phyloP scores from a whole-genome alignment of 2,329 filamentous ascomycete genomes.

The Cladophialophora bantiana region DNA sequence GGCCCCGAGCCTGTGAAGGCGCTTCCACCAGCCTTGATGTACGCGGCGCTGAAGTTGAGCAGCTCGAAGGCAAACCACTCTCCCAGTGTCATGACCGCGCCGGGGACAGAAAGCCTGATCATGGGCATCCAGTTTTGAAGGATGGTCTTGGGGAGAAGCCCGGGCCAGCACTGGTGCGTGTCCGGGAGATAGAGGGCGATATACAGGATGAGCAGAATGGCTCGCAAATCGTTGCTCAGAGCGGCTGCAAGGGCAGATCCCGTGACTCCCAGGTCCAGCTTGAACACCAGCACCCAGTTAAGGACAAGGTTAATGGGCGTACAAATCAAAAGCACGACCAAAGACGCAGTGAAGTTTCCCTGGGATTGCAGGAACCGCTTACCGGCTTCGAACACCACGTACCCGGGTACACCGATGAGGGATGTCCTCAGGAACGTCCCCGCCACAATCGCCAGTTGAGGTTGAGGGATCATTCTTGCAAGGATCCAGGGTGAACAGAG shows the following conservation, averaged over 20 bases:
- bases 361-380: conserved; percentile 83
- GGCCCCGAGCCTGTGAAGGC: conserved; percentile 8
- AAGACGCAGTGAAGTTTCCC: conserved; percentile 73
- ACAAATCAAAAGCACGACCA: conserved; percentile 77
- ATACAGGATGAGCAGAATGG: conserved; percentile 68
- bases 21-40: conserved; percentile 69
- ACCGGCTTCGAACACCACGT: conserved; percentile 70
- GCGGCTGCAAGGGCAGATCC: conserved; percentile 74
- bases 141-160: conserved; percentile 65
- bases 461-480: conserved; percentile 67
- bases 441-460: conserved; percentile 68
- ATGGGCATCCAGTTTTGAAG: conserved; percentile 74
- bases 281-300: conserved; percentile 70
- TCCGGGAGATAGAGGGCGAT: conserved; percentile 59
- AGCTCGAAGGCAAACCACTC: conserved; percentile 87
- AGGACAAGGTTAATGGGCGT: conserved; percentile 76
- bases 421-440: conserved; percentile 71
- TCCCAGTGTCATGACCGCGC: conserved; percentile 82
- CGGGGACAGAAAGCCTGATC: conserved; percentile 78
- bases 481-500: conserved; percentile 66
- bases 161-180: conserved; percentile 72
- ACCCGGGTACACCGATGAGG: conserved; percentile 72
- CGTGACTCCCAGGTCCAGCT: conserved; percentile 66
- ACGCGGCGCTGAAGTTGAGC: conserved; percentile 73
- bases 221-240: conserved; percentile 71